Conservation (phyloP, 495 filamentous ascomycete genomes). For the Arthonia radiata region DNA sequence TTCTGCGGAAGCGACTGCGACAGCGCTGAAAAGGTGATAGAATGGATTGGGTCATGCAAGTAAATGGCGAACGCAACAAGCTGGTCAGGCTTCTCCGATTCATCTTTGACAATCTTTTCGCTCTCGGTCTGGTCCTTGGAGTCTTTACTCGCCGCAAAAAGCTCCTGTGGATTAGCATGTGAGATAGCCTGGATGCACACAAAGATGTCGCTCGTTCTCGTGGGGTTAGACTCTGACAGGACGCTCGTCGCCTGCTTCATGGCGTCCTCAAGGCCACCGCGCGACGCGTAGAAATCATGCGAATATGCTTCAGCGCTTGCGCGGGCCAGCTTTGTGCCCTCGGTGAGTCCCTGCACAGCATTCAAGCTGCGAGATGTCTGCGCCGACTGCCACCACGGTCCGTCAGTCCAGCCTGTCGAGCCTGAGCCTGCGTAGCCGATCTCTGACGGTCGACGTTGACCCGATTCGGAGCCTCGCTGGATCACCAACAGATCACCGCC, state of each 20-base stretch:
- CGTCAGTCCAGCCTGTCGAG: conserved; percentile 51
- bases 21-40: conserved; percentile 62
- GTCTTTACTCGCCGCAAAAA: conserved; percentile 36
- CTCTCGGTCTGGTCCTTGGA: conserved; percentile 25
- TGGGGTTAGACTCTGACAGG: conserved; percentile 61
- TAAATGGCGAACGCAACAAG: conserved; percentile 70
- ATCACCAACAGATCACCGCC: conserved; percentile 92
- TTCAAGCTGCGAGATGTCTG: conserved; percentile 47
- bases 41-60: conserved; percentile 78
- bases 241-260: conserved; percentile 50
- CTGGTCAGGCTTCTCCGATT: conserved; percentile 23
- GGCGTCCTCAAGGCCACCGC: conserved; percentile 58
- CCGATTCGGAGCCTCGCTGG: conserved; percentile 70
- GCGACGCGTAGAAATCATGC: conserved; percentile 48
- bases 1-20: conserved; percentile 62
- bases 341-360: conserved; percentile 50
- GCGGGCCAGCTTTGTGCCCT: conserved; percentile 71
- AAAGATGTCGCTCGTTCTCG: conserved; percentile 83
- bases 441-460: conserved; percentile 33
- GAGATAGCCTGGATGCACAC: conserved; percentile 71
- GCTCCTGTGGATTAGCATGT: conserved; percentile 30
- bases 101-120: conserved; percentile 24
- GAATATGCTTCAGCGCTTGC: conserved; percentile 75
- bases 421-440: conserved; percentile 21
- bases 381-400: conserved; percentile 81